Percentiles rank a stretch among this genome's conserved stretches.
Evolutionary conservation across 1,284 basidiomycete genomes (phyloP).

Genomic region (Paramarasmius palmivorus): DNA sequence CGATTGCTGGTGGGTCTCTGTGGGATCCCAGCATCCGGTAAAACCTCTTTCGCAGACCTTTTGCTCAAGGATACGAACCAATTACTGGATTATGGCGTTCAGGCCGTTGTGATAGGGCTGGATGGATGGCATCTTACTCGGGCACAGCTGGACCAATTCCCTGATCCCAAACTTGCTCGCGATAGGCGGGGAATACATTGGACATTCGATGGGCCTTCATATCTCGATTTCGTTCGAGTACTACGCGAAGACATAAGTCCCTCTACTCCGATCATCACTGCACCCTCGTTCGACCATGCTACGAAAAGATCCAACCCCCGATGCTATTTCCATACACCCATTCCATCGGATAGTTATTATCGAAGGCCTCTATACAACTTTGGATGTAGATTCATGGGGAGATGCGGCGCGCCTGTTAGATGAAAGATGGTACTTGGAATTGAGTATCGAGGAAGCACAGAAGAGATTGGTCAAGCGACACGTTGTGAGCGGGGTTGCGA

Average conservation of each 20-base stretch:
- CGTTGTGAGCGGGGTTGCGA: constrained; percentile 72
- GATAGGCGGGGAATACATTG: constrained; percentile 70
- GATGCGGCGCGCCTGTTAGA: constrained; percentile 70
- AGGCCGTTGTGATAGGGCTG: constrained; percentile 54
- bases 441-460: constrained; percentile 62
- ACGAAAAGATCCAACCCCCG: constrained; percentile 63
- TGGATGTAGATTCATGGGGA: constrained; percentile 73
- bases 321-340: constrained; percentile 57
- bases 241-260: constrained; percentile 44
- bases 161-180: constrained; percentile 72
- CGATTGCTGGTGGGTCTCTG: constrained; percentile 77
- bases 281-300: constrained; percentile 77
- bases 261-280: constrained; percentile 42
- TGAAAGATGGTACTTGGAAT: constrained; percentile 76
- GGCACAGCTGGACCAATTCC: constrained; percentile 64
- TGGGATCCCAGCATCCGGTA: constrained; percentile 85
- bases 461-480: constrained; percentile 73
- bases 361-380: constrained; percentile 83
- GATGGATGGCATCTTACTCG: constrained; percentile 87
- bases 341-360: constrained; percentile 77
- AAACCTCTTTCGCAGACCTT: constrained; percentile 67
- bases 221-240: constrained; percentile 61
- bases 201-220: constrained; percentile 68
- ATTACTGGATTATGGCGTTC: constrained; percentile 25
- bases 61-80: constrained; percentile 54